phyloP scores from a whole-genome alignment of 306 rosid genomes.

The Pyrus pyrifolia region DNA sequence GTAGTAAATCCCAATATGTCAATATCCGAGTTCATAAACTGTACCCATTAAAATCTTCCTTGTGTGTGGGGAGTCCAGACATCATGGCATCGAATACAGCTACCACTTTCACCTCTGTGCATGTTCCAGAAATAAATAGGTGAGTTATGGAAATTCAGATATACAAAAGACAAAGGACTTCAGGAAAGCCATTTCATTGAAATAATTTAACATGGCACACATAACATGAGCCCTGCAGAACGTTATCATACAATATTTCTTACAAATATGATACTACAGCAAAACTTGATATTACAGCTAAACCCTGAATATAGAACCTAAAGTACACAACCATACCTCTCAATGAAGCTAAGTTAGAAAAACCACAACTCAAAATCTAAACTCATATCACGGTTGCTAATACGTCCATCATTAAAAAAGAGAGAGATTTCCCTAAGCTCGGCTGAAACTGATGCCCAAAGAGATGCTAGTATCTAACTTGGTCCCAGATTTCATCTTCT shows the following conservation, averaged over 20 bases:
- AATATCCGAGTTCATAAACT: conserved; percentile 15
- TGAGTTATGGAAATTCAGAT: neutral
- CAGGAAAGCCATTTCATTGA: neutral
- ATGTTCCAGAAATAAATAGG: conserved; percentile 19
- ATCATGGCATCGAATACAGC: conserved; percentile 89
- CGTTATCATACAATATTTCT: neutral
- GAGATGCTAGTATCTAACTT: too few species aligned
- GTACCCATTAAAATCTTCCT: conserved; percentile 71
- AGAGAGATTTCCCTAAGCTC: too few species aligned
- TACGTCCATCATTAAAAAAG: too few species aligned
- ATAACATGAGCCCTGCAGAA: neutral
- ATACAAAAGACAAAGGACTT: neutral
- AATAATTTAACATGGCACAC: neutral
- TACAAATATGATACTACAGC: neutral
- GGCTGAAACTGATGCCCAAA: too few species aligned
- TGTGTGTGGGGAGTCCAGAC: conserved; percentile 87
- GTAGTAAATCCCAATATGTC: neutral
- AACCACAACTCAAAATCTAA: too few species aligned
- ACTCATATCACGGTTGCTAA: too few species aligned
- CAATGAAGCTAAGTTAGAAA: too few species aligned
- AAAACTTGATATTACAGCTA: neutral
- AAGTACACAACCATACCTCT: too few species aligned
- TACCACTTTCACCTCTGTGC: conserved; percentile 79
- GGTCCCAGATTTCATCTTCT: too few species aligned
- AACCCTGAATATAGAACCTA: too few species aligned